Conservation (phyloP, 352 stramenopile genomes). For the Phytophthora pini region DNA sequence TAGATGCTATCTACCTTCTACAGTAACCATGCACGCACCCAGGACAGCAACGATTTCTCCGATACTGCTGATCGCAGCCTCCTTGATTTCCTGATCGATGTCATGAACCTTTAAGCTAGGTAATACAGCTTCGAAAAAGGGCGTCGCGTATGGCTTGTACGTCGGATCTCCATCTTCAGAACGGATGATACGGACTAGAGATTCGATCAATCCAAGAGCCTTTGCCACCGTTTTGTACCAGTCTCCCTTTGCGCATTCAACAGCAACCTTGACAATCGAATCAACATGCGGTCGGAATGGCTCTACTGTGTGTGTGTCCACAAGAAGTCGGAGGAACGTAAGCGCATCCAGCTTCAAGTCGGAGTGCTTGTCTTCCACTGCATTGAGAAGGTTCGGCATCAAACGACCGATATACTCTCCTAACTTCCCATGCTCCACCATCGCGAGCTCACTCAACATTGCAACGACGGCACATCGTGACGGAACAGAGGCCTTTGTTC, state of each 20-base stretch:
- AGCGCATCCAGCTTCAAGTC: constrained; percentile 97
- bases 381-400: constrained; percentile 85
- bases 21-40: constrained; percentile 34
- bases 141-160: constrained; percentile 68
- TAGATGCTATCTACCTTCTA: constrained; percentile 9
- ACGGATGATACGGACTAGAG: constrained; percentile 88
- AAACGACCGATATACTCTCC: constrained; percentile 72
- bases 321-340: constrained; percentile 91
- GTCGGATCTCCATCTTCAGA: constrained; percentile 38
- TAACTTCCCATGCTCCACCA: constrained; percentile 77
- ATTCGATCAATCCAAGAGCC: constrained; percentile 92
- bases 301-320: constrained; percentile 90
- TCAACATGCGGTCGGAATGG: constrained; percentile 84
- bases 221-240: constrained; percentile 99
- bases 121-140: constrained; percentile 94
- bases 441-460: constrained; percentile 86
- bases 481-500: constrained; percentile 74
- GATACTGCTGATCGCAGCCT: constrained; percentile 94
- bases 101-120: constrained; percentile 96
- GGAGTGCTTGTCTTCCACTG: constrained; percentile 92
- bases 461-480: constrained; percentile 85
- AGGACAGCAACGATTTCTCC: constrained; percentile 87
- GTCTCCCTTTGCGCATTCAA: constrained; percentile 92
- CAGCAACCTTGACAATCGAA: constrained; percentile 88
- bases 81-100: constrained; percentile 99